phyloP scores from a whole-genome alignment of 305 asterid species.

The Lippia alba region DNA sequence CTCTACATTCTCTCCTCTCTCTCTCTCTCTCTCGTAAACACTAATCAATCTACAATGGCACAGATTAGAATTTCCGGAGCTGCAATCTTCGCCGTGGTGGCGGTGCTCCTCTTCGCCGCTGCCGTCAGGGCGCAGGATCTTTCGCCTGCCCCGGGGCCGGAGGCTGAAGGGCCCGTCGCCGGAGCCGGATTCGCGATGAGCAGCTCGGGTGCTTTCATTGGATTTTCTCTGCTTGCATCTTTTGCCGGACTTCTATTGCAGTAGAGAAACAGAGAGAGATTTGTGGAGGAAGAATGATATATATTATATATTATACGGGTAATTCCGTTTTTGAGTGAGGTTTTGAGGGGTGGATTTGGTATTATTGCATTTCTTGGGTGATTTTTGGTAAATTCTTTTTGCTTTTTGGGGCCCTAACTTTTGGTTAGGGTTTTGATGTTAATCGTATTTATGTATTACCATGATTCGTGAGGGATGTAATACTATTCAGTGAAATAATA shows the following conservation, averaged over 20 bases:
- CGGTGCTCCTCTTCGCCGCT: constrained; percentile 28
- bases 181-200: constrained; percentile 36
- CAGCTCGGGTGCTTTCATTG: constrained; percentile 24
- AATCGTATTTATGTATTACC: neutral
- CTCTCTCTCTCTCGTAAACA: neutral
- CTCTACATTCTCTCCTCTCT: neutral
- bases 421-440: constrained; percentile 17
- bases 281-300: neutral
- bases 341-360: neutral
- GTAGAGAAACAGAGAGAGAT: constrained; percentile 2
- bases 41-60: neutral
- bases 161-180: constrained; percentile 36
- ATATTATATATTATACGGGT: too few relatives aligned
- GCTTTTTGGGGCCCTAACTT: constrained; percentile 24
- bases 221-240: constrained; percentile 26
- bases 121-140: constrained; percentile 33
- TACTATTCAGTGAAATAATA: too few relatives aligned
- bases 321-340: neutral
- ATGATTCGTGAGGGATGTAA: neutral
- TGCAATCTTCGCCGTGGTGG: constrained; percentile 6
- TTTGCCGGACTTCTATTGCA: constrained; percentile 33
- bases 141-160: constrained; percentile 40
- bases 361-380: neutral
- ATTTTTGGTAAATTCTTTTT: neutral
- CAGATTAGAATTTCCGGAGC: constrained; percentile 21